Base-by-base conservation (phyloP, 106 monocot species). In the Posidonia australis region DNA sequence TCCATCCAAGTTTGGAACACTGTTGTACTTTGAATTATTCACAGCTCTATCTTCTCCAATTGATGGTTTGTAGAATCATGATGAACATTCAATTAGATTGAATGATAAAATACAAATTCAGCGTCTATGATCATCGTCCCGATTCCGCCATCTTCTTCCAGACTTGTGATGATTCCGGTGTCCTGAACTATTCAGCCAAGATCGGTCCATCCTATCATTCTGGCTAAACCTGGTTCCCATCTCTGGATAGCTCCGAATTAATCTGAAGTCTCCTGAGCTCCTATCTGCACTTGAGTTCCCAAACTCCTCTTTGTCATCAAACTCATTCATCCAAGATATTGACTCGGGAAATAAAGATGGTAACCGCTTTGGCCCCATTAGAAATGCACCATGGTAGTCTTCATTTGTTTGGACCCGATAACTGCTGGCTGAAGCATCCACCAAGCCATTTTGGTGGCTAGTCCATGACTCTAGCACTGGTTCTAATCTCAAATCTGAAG, bases 101-200 rank as follows among this genome's bases (percentile, higher is more conserved):
- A 55, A 55, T 26, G 25, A 24, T 22, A 10, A 31, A 7, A 43
- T 62, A 62, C 61, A 44, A 62, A 20, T 62, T 62, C 41, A 62
- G 1, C 45, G 64, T 45, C 36, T 45, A 18, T 46, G 17, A 25
- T 46, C 23, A 18, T 47, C 46, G 0, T 47, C 64, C 16, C 46
- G 25, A 22, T 24, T 27, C 14, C 25, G 73, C 69, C 83, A 52
- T 60, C 76, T 64, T 19, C 68, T 48, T 18, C 70, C 54, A 22
- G 58, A 58, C 23, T 61, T 23, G 5, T 57, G 23, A 12, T 53
- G 63, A 13, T 76, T 68, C 44, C 56, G 46, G 16, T 54, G 46
- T 28, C 51, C 54, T 1, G 47, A 44, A 28, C 13, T 47, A 51
- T 41, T 27, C n/a, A 21, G 20, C 53, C 57, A 67, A 13, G 69